Base-by-base conservation (phyloP, 2,329 filamentous ascomycete genomes). In the Colletotrichum orbiculare region DNA sequence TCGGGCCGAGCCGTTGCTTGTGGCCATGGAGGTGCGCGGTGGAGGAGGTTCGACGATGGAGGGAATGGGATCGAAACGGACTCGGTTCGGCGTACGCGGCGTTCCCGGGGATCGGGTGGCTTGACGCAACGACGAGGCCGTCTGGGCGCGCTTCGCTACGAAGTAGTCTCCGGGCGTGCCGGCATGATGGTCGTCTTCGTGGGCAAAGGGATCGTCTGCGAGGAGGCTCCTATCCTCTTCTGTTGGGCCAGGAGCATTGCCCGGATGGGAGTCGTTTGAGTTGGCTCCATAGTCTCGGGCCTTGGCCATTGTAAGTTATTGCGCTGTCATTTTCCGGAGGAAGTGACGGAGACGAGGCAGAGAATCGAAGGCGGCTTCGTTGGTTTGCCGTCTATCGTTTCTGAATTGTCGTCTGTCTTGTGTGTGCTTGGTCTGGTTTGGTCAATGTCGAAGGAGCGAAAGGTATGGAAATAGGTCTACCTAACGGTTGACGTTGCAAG, bases 31-130 rank as follows among this genome's bases (percentile, higher is more conserved):
- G 63, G 58, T 35, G 25, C 63, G 63, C 25, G 66, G 56, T 7
- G 60, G 60, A 9, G 68, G 52, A 4, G 63, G 59, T 34, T 69
- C 63, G 25, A 79, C 75, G 35, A 84, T 77, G 69, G 81, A 81
- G 25, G 82, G 83, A 15, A 76, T 79, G 56, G 88, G 79, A 71
- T 90, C 89, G 77, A 96, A 96, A 69, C 90, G 89, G 49, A 96
- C 92, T 34, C 91, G 85, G 74, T 92, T 90, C 8, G 86, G 84
- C 2, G 90, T 93, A 58, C 90, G 77, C 15, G 90, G 86, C 41
- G 86, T 84, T 66, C 79, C 66, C 53, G 71, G 68, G 52, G 66
- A 70, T 47, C 68, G 70, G 52, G 63, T 61, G 67, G 66, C 56
- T 54, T 60, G 60, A 43, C 54, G 63, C 58, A 47, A 57, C 57